These are phyloP conservation scores for Nemania diffusa DNA, from an alignment of 2,329 filamentous ascomycete species.

Conservation along the genomic window DNA sequence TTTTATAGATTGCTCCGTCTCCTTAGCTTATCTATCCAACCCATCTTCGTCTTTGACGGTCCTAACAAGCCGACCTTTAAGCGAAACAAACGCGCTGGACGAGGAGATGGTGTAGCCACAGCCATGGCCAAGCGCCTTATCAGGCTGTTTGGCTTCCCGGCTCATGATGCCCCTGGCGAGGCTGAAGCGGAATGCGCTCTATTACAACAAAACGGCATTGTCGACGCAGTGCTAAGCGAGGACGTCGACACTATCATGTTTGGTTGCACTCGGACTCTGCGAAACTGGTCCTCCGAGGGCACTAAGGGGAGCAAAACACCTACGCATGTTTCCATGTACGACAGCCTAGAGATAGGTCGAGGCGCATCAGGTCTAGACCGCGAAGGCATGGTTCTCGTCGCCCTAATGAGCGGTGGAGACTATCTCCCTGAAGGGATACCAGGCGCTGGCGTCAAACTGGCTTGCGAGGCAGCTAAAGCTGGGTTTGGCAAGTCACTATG, in stretches of 20 bases:
- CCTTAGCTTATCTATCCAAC: constrained; percentile 80
- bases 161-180: constrained; percentile 90
- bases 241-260: constrained; percentile 99
- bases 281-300: constrained; percentile 84
- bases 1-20: constrained; percentile 90
- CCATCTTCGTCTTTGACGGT: constrained; percentile 91
- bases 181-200: constrained; percentile 96
- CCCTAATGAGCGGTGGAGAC: constrained; percentile 94
- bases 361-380: constrained; percentile 73
- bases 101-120: constrained; percentile 73
- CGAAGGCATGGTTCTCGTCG: constrained; percentile 92
- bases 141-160: constrained; percentile 83
- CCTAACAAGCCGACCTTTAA: constrained; percentile 88
- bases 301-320: constrained; percentile 72
- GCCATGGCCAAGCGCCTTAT: constrained; percentile 86
- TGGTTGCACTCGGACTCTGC: constrained; percentile 80
- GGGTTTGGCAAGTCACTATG: constrained; percentile 85
- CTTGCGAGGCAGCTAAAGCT: constrained; percentile 88
- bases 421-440: constrained; percentile 90
- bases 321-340: constrained; percentile 88
- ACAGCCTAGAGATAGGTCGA: constrained; percentile 65
- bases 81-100: constrained; percentile 78
- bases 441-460: constrained; percentile 86
- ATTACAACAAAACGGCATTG: constrained; percentile 81
- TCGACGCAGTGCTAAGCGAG: constrained; percentile 94